Conservation (phyloP, 768 basidiomycete species). For the Pisolithus albus region DNA sequence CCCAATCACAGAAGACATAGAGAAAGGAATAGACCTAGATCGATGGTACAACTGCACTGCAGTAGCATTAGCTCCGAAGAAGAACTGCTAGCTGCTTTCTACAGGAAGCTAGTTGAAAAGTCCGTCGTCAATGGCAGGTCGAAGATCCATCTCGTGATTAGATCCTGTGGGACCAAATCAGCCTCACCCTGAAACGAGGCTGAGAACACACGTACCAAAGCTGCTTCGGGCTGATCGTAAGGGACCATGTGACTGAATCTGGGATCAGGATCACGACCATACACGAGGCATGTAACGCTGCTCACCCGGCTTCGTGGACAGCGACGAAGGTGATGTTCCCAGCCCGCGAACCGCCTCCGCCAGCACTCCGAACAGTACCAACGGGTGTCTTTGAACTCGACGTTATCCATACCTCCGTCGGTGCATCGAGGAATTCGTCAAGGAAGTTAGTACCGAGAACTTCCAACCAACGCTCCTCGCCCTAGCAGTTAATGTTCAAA, state of each 20-base stretch:
- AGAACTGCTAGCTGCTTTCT: neutral
- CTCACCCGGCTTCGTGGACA: conserved; percentile 75
- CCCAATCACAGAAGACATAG: too few relatives aligned
- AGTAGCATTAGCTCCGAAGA: too few relatives aligned
- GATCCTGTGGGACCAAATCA: conserved; percentile 34
- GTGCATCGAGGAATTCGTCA: conserved; percentile 47
- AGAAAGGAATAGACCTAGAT: too few relatives aligned
- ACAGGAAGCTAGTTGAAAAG: neutral
- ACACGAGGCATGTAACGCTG: conserved; percentile 1
- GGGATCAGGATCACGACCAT: neutral
- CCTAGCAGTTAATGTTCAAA: conserved; percentile 31
- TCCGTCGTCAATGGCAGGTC: conserved; percentile 39
- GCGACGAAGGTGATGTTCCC: conserved; percentile 84
- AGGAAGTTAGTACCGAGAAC: conserved; percentile 56
- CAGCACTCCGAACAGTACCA: conserved; percentile 68
- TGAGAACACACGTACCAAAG: conserved; percentile 47
- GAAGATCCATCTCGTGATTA: conserved; percentile 53
- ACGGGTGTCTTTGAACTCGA: conserved; percentile 44
- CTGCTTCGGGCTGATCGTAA: conserved; percentile 82
- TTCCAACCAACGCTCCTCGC: conserved; percentile 73
- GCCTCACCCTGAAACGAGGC: neutral
- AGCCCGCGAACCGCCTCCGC: conserved; percentile 53
- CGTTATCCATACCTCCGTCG: conserved; percentile 51
- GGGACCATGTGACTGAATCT: conserved; percentile 80
- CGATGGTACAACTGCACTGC: too few relatives aligned